Evolutionary conservation across 176 grass and related monocot genomes (phyloP), one percentile per base, ranked within the genome.

Genomic region (Echinochloa phyllopogon): DNA sequence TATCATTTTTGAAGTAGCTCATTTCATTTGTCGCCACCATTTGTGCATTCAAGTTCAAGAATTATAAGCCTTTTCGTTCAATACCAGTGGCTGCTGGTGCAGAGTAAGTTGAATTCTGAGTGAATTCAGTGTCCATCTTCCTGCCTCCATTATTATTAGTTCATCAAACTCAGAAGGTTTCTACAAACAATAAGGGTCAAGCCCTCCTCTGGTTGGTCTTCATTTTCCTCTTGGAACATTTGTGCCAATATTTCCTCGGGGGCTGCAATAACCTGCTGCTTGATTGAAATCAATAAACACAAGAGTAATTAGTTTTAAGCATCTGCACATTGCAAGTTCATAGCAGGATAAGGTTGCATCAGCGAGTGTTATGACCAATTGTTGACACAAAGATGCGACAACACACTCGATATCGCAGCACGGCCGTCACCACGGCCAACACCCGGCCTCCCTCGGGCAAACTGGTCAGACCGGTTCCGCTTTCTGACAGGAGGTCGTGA

Each of bases 151-250:
- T n/a, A n/a, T n/a, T n/a, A 89, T 90, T 38, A 98, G 83, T 95
- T 98, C 93, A 98, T 98, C 62, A 95, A 75, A 85, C 81, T 90
- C 65, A 98, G 81, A 84, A 98, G 85, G 72, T 95, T 95, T 59
- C 89, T 77, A 77, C 82, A 92, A 40, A 89, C 96, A 2, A 93
- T 73, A 65, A 98, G 96, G 52, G 87, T 81, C 27, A 92, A 79
- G 6, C 91, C 91, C 36, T 94, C 93, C 16, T 94, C 93, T 2
- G 89, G 87, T 3, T 88, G 93, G 14, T 85, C 76, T 50, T 81
- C 72, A 3, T 79, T 82, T n/a, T 74, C 89, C 45, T 72, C 94
- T 49, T 90, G 93, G 18, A 89, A 95, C 89, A 95, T 95, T 48
- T 94, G 76, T 16, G 89, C 91, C 42, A 98, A 64, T 38, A 95